phyloP scores from a whole-genome alignment of 805 yeast genomes.

The Wickerhamomyces alni region DNA sequence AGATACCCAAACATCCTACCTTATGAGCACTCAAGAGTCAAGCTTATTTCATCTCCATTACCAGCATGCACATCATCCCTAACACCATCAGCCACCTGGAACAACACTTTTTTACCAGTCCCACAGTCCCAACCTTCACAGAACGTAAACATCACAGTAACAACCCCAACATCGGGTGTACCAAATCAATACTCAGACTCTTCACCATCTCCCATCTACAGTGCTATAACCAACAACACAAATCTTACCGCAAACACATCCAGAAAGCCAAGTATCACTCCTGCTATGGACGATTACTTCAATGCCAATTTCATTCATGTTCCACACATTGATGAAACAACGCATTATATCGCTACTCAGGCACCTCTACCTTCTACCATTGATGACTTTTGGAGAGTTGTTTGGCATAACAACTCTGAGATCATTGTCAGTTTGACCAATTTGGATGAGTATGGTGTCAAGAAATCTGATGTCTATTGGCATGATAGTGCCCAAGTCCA shows the following conservation, averaged over 20 bases:
- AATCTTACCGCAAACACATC: neutral
- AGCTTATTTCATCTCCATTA: conserved; percentile 27
- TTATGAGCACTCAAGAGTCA: conserved; percentile 79
- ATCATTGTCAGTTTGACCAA: conserved; percentile 73
- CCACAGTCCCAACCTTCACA: too few species aligned
- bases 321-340: conserved; percentile 32
- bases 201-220: neutral
- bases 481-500: conserved; percentile 39
- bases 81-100: neutral
- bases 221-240: neutral
- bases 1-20: conserved; percentile 84
- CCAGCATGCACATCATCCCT: conserved; percentile 5
- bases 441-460: conserved; percentile 64
- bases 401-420: conserved; percentile 56
- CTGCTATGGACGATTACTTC: conserved; percentile 52
- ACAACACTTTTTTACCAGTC: neutral
- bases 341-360: conserved; percentile 75
- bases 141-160: too few species aligned
- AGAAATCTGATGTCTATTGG: conserved; percentile 87
- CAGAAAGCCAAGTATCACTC: neutral
- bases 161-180: neutral
- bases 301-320: conserved; percentile 72
- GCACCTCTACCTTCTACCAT: conserved; percentile 79
- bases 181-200: neutral
- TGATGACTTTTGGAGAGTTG: conserved; percentile 87